Conservation (phyloP, 257 asterid genomes). For the Rehmannia glutinosa region DNA sequence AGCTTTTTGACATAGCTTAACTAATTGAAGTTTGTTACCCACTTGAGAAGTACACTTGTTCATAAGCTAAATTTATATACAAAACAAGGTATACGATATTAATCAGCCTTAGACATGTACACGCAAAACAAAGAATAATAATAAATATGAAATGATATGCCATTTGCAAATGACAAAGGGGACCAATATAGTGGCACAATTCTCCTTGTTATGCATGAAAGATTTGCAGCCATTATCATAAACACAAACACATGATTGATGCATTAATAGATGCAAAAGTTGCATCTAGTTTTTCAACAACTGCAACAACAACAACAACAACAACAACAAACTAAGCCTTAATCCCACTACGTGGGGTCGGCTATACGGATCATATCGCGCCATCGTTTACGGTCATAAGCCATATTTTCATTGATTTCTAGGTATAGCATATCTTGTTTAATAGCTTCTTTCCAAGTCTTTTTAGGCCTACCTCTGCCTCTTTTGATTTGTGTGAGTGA, state of each 20-base stretch:
- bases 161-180: not conserved
- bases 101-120: not conserved
- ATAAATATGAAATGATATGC: not conserved
- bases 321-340: no score
- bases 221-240: not conserved
- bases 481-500: no score
- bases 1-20: no score
- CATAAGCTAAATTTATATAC: not conserved
- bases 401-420: no score
- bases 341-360: no score
- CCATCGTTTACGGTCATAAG: no score
- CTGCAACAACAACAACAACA: no score
- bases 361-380: no score
- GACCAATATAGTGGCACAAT: not conserved
- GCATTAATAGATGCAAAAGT: not conserved
- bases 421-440: no score
- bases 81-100: not conserved
- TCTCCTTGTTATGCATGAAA: not conserved
- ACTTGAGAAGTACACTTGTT: not conserved
- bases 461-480: no score
- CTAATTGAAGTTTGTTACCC: not conserved
- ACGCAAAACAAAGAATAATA: not conserved
- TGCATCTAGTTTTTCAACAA: no score
- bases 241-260: not conserved
- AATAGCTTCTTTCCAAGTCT: no score